Evolutionary conservation across 768 basidiomycete genomes (phyloP).

Genomic region (Trametes cingulata): DNA sequence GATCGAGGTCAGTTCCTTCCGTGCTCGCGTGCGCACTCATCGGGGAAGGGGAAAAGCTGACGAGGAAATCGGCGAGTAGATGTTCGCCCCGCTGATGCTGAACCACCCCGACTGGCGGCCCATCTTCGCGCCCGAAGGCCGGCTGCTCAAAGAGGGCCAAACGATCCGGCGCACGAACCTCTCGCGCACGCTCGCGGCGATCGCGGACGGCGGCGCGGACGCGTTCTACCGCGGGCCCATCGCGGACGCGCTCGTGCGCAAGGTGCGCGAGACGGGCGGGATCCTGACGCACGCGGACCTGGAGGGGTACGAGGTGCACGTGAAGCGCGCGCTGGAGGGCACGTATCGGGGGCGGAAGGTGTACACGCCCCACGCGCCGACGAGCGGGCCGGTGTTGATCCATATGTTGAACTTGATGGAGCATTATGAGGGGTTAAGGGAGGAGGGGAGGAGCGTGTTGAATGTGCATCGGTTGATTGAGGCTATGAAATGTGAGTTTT

Average conservation of each 20-base stretch:
- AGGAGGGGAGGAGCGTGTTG: constrained; percentile 53
- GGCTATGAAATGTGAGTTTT: constrained; percentile 70
- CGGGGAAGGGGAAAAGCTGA: background rate
- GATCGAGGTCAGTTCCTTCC: constrained; percentile 50
- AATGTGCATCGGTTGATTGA: constrained; percentile 84
- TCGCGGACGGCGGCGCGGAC: constrained; percentile 75
- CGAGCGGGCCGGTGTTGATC: constrained; percentile 84
- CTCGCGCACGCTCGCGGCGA: constrained; percentile 69
- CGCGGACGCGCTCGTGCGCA: constrained; percentile 74
- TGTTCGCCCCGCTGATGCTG: constrained; percentile 57
- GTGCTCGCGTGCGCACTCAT: constrained; percentile 1
- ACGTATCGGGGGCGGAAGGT: constrained; percentile 76
- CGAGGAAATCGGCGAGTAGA: constrained; percentile 28
- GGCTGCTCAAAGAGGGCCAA: constrained; percentile 73
- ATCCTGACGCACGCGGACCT: constrained; percentile 79
- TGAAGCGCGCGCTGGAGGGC: constrained; percentile 73
- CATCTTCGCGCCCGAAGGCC: constrained; percentile 82
- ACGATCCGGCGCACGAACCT: constrained; percentile 70
- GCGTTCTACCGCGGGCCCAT: constrained; percentile 89
- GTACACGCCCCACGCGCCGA: constrained; percentile 84
- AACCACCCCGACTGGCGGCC: constrained; percentile 70
- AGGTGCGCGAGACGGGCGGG: constrained; percentile 73
- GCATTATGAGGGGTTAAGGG: constrained; percentile 54
- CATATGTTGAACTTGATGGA: constrained; percentile 93
- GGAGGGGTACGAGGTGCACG: constrained; percentile 63